Evolutionary conservation across 1,139 yeast genomes (phyloP).

Genomic region (Candida glucosophila): DNA sequence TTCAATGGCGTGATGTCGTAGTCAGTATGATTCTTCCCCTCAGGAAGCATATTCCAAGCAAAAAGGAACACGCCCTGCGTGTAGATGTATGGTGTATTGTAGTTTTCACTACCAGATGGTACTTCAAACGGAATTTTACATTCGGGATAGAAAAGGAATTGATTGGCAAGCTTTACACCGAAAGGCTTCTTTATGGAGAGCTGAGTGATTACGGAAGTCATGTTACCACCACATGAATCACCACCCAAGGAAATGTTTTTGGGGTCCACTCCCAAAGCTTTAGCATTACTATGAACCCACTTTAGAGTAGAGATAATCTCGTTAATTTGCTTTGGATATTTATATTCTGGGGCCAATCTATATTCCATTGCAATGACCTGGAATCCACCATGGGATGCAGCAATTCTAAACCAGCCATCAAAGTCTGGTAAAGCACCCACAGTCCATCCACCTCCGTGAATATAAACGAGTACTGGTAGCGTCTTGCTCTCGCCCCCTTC

Average conservation of each 20-base stretch:
- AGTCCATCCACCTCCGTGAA: no score
- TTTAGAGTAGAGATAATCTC: constrained; percentile 14
- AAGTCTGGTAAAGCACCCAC: no score
- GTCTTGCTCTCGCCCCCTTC: no score
- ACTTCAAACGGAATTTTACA: no score
- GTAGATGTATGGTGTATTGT: constrained; percentile 14
- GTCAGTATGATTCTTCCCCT: constrained; percentile 5
- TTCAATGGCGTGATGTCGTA: constrained; percentile 10
- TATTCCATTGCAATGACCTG: constrained; percentile 26
- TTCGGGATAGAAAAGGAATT: no score
- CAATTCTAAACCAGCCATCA: no score
- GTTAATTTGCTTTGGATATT: constrained; percentile 13
- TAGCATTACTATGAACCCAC: constrained; percentile 8
- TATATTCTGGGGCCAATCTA: constrained; percentile 17
- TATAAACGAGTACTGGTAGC: no score
- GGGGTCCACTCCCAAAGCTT: constrained; percentile 3
- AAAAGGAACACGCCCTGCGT: constrained; percentile 15
- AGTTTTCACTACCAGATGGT: constrained; percentile 7
- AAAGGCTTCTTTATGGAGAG: constrained; percentile 10
- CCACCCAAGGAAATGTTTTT: constrained; percentile 15
- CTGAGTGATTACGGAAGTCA: constrained; percentile 10
- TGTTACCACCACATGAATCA: constrained; percentile 16
- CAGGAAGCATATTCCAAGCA: constrained; percentile 15
- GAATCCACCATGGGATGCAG: no score
- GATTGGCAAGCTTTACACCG: constrained; percentile 23